These are phyloP conservation scores for Debaryomyces hansenii DNA, from an alignment of 805 yeast genomes.

Conservation along the genomic window DNA sequence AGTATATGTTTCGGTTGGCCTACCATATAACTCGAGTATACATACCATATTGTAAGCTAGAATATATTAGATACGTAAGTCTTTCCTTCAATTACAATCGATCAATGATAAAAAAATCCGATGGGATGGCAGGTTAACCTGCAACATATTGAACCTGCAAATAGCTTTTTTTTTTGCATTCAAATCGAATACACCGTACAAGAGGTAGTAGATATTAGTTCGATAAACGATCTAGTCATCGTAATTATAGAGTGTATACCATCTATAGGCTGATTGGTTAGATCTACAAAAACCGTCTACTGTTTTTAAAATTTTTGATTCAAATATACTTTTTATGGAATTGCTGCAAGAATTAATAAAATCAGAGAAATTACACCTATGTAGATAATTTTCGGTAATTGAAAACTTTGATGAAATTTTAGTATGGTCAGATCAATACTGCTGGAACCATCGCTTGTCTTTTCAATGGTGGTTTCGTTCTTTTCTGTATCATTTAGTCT, in stretches of 20 bases:
- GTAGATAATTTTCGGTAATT: neutral
- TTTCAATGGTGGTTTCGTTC: neutral
- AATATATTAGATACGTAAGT: neutral
- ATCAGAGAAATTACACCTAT: neutral
- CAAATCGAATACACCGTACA: neutral
- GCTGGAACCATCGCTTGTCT: neutral
- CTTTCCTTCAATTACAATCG: neutral
- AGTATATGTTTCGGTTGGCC: neutral
- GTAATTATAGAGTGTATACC: too few relatives aligned
- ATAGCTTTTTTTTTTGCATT: neutral
- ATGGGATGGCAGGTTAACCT: neutral
- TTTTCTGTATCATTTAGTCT: neutral
- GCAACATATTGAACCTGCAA: constrained; percentile 1
- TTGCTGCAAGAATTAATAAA: neutral
- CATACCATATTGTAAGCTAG: constrained; percentile 8
- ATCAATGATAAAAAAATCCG: neutral
- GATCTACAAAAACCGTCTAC: too few relatives aligned
- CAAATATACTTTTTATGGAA: too few relatives aligned
- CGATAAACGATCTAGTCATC: too few relatives aligned
- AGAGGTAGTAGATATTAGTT: too few relatives aligned
- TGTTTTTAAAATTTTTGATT: too few relatives aligned
- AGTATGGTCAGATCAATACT: neutral
- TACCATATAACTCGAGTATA: neutral
- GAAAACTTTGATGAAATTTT: neutral
- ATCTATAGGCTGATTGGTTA: too few relatives aligned